These are phyloP conservation scores for Rhizopogon rudus DNA, from an alignment of 768 basidiomycete genomes.

Conservation along the genomic window DNA sequence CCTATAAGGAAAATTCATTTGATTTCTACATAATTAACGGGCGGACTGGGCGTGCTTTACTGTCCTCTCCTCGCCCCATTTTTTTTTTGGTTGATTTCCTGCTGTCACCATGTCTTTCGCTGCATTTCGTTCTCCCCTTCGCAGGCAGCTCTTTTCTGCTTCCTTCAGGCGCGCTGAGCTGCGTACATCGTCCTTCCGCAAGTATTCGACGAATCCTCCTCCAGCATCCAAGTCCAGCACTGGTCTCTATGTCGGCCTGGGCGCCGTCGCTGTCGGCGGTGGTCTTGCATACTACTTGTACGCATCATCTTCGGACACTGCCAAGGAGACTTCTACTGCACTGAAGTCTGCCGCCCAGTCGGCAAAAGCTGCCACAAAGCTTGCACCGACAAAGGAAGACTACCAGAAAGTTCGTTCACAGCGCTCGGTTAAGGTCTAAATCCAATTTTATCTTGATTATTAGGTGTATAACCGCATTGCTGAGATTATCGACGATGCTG, in stretches of 20 bases:
- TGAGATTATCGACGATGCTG: conserved; percentile 65
- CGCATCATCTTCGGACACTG: conserved; percentile 39
- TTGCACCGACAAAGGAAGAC: conserved; percentile 75
- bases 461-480: conserved; percentile 92
- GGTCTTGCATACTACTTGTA: conserved; percentile 63
- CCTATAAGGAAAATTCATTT: neutral
- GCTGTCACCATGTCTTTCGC: conserved; percentile 49
- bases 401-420: conserved; percentile 70
- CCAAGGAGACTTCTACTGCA: conserved; percentile 47
- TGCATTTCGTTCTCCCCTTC: conserved; percentile 45
- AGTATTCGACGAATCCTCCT: conserved; percentile 52
- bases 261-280: conserved; percentile 51
- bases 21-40: neutral
- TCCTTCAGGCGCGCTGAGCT: conserved; percentile 23
- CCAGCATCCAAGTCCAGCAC: conserved; percentile 47
- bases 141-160: conserved; percentile 35
- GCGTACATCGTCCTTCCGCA: conserved; percentile 44
- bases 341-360: conserved; percentile 59
- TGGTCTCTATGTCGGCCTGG: conserved; percentile 55
- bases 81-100: neutral
- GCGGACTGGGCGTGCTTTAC: neutral
- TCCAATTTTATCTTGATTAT: neutral
- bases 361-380: conserved; percentile 60
- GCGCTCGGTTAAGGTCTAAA: neutral
- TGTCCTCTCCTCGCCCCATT: neutral